Conservation (phyloP, 2,329 filamentous ascomycete species). For the Monosporascus sp. region DNA sequence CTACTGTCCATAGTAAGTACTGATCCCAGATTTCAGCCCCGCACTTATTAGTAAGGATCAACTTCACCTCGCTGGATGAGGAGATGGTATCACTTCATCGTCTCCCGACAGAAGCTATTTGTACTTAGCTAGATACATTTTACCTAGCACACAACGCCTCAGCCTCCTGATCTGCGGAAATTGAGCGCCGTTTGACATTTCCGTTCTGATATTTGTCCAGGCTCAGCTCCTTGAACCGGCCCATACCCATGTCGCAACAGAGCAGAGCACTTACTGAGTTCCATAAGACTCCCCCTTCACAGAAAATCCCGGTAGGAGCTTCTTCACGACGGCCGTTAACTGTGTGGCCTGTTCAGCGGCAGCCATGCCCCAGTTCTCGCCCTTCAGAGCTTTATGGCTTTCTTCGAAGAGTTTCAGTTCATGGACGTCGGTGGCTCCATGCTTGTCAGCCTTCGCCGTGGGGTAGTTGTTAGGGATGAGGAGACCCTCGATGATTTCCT, state of each 20-base stretch:
- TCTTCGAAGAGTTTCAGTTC: constrained; percentile 26
- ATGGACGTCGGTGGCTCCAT: constrained; percentile 18
- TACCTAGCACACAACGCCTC: no score
- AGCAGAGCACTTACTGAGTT: background rate
- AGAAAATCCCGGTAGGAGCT: background rate
- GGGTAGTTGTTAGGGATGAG: constrained; percentile 15
- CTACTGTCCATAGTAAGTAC: no score
- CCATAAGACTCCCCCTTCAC: background rate
- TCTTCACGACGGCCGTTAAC: constrained; percentile 17
- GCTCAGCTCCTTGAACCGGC: background rate
- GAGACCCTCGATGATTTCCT: constrained; percentile 21
- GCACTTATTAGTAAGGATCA: no score
- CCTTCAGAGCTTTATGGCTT: constrained; percentile 14
- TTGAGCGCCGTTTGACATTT: background rate
- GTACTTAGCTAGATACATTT: no score
- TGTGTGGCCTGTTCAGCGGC: constrained; percentile 20
- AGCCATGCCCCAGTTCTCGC: constrained; percentile 22
- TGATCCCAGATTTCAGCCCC: no score
- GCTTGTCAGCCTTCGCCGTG: constrained; percentile 9
- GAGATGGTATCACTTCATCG: no score
- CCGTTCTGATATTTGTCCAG: background rate
- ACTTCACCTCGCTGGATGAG: no score
- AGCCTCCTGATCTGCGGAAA: background rate
- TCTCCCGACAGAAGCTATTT: no score
- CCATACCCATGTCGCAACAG: background rate